Conservation (phyloP, 2,329 filamentous ascomycete genomes). For the Penicillium sp. region DNA sequence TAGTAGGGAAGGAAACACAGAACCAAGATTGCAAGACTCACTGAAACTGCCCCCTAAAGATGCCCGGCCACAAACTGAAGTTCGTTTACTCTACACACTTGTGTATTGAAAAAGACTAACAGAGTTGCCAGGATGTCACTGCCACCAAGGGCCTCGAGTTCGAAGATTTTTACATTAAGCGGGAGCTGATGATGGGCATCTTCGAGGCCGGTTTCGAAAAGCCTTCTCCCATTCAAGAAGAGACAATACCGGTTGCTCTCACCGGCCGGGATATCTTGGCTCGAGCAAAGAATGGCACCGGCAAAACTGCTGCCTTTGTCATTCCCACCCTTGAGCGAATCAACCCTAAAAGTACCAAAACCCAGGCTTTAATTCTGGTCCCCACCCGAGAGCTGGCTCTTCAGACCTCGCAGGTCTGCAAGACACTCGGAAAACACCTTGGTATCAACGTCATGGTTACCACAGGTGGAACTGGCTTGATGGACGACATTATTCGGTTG, state of each 20-base stretch:
- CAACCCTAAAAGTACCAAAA: conserved; percentile 94
- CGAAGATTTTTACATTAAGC: conserved; percentile 92
- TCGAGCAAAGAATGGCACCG: conserved; percentile 96
- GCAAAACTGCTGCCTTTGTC: conserved; percentile 96
- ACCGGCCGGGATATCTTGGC: conserved; percentile 94
- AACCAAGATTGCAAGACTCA: conserved; percentile 46
- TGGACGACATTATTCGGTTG: conserved; percentile 94
- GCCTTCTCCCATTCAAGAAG: conserved; percentile 98
- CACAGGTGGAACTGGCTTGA: conserved; percentile 89
- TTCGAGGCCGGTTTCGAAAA: conserved; percentile 99
- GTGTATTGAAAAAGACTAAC: conserved; percentile 19
- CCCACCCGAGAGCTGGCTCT: conserved; percentile 95
- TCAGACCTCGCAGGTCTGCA: conserved; percentile 98
- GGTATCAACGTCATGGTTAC: conserved; percentile 99
- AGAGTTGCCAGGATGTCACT: conserved; percentile 74
- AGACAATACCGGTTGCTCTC: conserved; percentile 93
- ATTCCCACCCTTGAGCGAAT: conserved; percentile 94
- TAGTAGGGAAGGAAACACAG: conserved; percentile 39
- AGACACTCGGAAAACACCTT: conserved; percentile 94
- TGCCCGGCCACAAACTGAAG: conserved; percentile 51
- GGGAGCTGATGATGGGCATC: conserved; percentile 96
- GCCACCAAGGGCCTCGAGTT: conserved; percentile 97
- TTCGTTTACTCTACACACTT: conserved; percentile 24
- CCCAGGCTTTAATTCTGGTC: conserved; percentile 92
- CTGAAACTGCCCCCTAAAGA: conserved; percentile 50